Conservation (phyloP, 495 filamentous ascomycete species). For the Lepraria neglecta region DNA sequence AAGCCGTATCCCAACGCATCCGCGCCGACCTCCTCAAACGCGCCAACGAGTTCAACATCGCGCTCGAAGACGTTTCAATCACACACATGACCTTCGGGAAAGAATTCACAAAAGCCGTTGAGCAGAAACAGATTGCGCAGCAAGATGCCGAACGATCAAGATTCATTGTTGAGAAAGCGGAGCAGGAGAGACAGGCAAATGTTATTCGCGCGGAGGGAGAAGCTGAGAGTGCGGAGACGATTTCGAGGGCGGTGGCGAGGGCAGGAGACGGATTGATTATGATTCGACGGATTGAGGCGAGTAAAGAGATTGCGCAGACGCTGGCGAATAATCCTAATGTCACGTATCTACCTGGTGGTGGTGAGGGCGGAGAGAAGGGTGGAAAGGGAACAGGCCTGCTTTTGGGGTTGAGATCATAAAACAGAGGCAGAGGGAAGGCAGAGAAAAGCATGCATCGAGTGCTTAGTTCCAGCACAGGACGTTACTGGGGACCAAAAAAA, state of each 20-base stretch:
- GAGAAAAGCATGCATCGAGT: neutral
- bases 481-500: neutral
- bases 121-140: constrained; percentile 99
- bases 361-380: constrained; percentile 51
- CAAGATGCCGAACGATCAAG: constrained; percentile 95
- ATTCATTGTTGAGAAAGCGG: constrained; percentile 97
- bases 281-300: constrained; percentile 95
- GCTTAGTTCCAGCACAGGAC: neutral
- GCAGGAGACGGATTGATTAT: constrained; percentile 85
- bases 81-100: constrained; percentile 99
- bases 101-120: constrained; percentile 96
- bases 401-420: constrained; percentile 50
- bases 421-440: too few species aligned
- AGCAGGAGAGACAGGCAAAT: constrained; percentile 98
- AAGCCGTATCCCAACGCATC: constrained; percentile 93
- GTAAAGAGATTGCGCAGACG: constrained; percentile 90
- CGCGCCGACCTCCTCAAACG: constrained; percentile 90
- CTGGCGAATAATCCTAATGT: constrained; percentile 89
- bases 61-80: constrained; percentile 97
- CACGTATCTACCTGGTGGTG: constrained; percentile 81
- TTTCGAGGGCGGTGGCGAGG: constrained; percentile 85
- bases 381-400: constrained; percentile 58
- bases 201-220: constrained; percentile 98
- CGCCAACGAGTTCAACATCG: constrained; percentile 98
- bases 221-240: constrained; percentile 90